Conservation (phyloP, 2,329 filamentous ascomycete species). For the Arthrobotrys musiformis region DNA sequence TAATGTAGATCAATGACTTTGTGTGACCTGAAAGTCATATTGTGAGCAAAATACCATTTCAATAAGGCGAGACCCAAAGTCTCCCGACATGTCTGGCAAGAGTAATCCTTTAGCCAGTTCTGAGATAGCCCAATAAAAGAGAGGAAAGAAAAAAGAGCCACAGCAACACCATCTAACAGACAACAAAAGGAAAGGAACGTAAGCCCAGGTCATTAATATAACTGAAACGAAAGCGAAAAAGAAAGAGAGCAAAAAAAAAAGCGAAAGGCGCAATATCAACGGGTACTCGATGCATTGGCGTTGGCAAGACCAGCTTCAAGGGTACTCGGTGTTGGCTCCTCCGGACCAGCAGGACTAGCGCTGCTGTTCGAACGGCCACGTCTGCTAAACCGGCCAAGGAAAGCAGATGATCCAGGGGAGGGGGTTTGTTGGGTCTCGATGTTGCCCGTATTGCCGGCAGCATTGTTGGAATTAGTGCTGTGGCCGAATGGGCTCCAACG, state of each 20-base stretch:
- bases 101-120: constrained; percentile 47
- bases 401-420: neutral
- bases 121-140: constrained; percentile 31
- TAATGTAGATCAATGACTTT: constrained; percentile 9
- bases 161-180: constrained; percentile 53
- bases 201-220: constrained; percentile 42
- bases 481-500: constrained; percentile 50
- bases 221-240: constrained; percentile 50
- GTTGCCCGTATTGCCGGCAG: neutral
- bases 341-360: constrained; percentile 6
- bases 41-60: constrained; percentile 31
- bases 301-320: constrained; percentile 57
- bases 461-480: neutral
- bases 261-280: constrained; percentile 37
- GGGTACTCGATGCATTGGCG: constrained; percentile 42
- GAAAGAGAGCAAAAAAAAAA: constrained; percentile 7
- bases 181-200: constrained; percentile 44
- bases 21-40: constrained; percentile 22
- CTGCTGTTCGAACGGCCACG: constrained; percentile 40
- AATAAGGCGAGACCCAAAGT: constrained; percentile 29
- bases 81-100: constrained; percentile 28
- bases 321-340: constrained; percentile 54
- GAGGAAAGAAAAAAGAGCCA: constrained; percentile 34
- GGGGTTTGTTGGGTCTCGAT: constrained; percentile 33
- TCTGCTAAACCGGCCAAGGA: constrained; percentile 26